Percentiles rank a stretch among this genome's conserved stretches.
These are phyloP conservation scores for Candida golubevii DNA, from an alignment of 805 yeast genomes.

Conservation along the genomic window DNA sequence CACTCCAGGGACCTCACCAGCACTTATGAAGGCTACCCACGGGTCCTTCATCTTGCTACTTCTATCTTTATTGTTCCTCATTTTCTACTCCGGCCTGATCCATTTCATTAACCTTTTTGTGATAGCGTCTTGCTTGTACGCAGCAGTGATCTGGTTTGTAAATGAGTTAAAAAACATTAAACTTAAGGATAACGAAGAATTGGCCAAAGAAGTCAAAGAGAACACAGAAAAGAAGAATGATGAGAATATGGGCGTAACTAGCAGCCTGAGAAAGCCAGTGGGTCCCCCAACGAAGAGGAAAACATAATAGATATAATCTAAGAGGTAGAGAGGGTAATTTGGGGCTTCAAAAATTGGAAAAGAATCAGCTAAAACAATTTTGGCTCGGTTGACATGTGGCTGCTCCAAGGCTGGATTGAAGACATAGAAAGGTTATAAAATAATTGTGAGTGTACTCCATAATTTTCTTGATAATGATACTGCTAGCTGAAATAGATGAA, in stretches of 20 bases:
- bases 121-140: constrained; percentile 68
- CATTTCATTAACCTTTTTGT: constrained; percentile 58
- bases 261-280: background rate
- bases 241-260: background rate
- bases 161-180: constrained; percentile 53
- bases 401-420: too few species aligned
- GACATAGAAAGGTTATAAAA: too few species aligned
- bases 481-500: too few species aligned
- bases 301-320: constrained; percentile 2
- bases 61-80: constrained; percentile 52
- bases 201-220: constrained; percentile 22
- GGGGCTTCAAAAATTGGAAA: too few species aligned
- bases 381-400: too few species aligned
- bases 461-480: too few species aligned
- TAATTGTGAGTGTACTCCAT: too few species aligned
- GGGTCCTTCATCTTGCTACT: constrained; percentile 67
- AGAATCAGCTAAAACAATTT: too few species aligned
- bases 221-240: background rate
- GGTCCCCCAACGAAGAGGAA: constrained; percentile 15
- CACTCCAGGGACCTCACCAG: constrained; percentile 91
- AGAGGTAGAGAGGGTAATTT: background rate
- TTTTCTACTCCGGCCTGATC: constrained; percentile 56
- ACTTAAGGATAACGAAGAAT: constrained; percentile 41
- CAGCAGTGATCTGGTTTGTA: constrained; percentile 83
- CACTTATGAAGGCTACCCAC: constrained; percentile 85